Evolutionary conservation across 2,329 filamentous ascomycete genomes (phyloP).

Genomic region (Sordariomycetes sp.): DNA sequence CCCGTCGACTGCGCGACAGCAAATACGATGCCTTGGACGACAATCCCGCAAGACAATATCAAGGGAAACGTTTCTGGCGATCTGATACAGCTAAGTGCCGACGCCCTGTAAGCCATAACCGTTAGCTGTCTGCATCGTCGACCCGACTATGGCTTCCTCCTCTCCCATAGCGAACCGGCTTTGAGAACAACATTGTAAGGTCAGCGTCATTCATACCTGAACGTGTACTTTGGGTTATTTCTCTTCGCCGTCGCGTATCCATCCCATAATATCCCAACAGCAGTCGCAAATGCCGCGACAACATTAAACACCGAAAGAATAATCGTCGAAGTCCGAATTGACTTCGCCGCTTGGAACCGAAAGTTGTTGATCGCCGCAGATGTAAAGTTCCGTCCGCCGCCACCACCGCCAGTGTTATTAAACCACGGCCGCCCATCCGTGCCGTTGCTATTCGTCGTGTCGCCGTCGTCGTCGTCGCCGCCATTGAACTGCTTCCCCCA

Average conservation of each 20-base stretch:
- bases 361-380: constrained; percentile 13
- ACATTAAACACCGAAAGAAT: constrained; percentile 49
- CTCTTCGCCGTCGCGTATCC: constrained; percentile 32
- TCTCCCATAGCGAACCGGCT: background rate
- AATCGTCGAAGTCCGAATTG: constrained; percentile 46
- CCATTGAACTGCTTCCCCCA: constrained; percentile 5
- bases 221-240: constrained; percentile 22
- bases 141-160: background rate
- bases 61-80: constrained; percentile 40
- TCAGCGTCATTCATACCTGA: constrained; percentile 20
- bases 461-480: constrained; percentile 10
- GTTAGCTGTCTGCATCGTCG: background rate
- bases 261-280: constrained; percentile 42
- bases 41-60: constrained; percentile 41
- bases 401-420: constrained; percentile 8
- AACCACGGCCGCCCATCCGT: background rate
- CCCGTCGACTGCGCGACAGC: constrained; percentile 42
- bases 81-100: constrained; percentile 27
- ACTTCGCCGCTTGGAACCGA: constrained; percentile 38
- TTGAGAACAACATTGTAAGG: background rate
- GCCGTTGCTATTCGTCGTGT: background rate
- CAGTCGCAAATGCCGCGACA: constrained; percentile 40
- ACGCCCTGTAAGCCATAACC: constrained; percentile 15
- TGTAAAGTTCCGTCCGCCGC: constrained; percentile 6
- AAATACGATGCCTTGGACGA: constrained; percentile 44